Evolutionary conservation across 805 yeast species (phyloP).

Genomic region (Ogataea nakhonphanomensis): DNA sequence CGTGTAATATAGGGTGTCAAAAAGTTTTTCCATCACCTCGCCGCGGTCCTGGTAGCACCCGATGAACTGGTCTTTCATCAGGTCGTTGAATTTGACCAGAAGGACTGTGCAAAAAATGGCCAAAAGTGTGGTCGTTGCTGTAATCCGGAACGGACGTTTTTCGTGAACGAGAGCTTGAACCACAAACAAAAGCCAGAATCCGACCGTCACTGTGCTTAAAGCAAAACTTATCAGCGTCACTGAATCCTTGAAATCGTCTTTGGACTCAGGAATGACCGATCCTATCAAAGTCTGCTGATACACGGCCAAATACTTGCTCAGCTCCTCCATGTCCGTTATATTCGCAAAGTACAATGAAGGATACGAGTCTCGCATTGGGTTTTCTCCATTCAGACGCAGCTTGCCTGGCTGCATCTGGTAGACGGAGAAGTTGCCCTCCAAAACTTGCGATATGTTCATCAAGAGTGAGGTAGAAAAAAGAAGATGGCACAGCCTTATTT

Average conservation of each 20-base stretch:
- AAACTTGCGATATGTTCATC: not conserved
- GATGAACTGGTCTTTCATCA: conserved; percentile 48
- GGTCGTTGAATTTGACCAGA: conserved; percentile 42
- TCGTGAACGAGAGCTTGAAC: conserved; percentile 53
- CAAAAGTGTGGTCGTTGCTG: conserved; percentile 53
- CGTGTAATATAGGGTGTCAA: conserved; percentile 36
- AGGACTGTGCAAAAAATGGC: conserved; percentile 54
- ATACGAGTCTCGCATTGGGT: not conserved
- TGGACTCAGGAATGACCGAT: conserved; percentile 34
- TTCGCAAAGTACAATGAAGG: conserved; percentile 3
- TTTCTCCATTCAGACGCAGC: not conserved
- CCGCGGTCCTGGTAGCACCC: conserved; percentile 51
- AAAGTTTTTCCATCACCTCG: conserved; percentile 37
- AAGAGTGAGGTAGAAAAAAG: not conserved
- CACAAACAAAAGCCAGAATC: conserved; percentile 69
- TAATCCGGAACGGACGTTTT: conserved; percentile 55
- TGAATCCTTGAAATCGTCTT: conserved; percentile 37
- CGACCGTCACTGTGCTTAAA: conserved; percentile 52
- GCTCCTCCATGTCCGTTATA: not conserved
- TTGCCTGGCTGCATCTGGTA: conserved; percentile 12
- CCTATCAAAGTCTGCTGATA: conserved; percentile 20
- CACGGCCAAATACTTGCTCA: not conserved
- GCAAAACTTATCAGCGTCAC: conserved; percentile 46
- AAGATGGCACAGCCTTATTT: not conserved
- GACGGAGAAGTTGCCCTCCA: conserved; percentile 6